These are phyloP conservation scores for Claviceps cyperi DNA, from an alignment of 2,329 filamentous ascomycete species.

Conservation along the genomic window DNA sequence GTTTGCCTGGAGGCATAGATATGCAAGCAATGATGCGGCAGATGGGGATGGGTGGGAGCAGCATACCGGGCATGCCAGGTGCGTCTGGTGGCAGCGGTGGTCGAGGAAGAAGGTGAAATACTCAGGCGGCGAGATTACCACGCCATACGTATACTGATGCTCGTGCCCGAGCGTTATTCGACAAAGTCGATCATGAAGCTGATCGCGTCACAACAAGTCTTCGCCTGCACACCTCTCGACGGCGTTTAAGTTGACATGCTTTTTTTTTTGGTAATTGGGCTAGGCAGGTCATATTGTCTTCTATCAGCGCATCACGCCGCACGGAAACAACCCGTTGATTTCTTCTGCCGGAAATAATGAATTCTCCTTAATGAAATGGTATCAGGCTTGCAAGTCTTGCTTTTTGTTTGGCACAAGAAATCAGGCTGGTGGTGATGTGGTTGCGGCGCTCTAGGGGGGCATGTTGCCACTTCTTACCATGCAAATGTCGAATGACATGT, in stretches of 20 bases:
- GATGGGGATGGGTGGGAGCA: conserved; percentile 41
- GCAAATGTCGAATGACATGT: neutral
- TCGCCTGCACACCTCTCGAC: neutral
- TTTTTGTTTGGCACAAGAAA: too few relatives aligned
- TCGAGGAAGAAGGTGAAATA: conserved; percentile 15
- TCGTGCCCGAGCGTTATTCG: neutral
- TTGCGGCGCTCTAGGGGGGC: too few relatives aligned
- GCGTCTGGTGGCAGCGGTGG: conserved; percentile 15
- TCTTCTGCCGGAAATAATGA: neutral
- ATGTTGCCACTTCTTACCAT: neutral
- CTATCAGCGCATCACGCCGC: neutral
- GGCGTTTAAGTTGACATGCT: neutral
- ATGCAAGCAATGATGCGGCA: conserved; percentile 72
- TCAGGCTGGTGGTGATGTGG: too few relatives aligned
- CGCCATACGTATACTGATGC: too few relatives aligned
- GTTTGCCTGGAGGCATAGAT: conserved; percentile 56
- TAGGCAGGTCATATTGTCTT: neutral
- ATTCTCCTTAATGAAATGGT: too few relatives aligned
- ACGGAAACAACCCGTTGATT: neutral
- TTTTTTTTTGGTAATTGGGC: neutral
- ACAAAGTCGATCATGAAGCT: neutral
- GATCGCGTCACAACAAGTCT: neutral
- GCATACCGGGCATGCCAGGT: conserved; percentile 9
- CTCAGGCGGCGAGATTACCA: neutral
- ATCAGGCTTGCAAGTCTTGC: too few relatives aligned